Evolutionary conservation across 768 basidiomycete species (phyloP), one percentile per base, ranked within the genome.

Genomic region (Tubosaeta sp.): DNA sequence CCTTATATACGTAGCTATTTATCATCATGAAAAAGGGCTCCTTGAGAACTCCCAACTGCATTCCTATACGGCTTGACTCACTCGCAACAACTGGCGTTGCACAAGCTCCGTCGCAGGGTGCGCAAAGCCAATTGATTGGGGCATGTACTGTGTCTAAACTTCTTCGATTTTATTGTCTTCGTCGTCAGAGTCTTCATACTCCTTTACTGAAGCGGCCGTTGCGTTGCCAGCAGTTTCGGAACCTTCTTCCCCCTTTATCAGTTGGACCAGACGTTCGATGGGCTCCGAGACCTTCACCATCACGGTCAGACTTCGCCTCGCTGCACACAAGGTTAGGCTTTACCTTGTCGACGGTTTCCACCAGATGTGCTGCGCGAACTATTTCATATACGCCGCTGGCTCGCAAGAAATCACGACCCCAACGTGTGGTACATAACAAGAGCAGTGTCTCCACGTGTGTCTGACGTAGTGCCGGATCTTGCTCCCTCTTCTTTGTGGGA

Each of bases 361-460:
- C 77, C 57, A 85, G 77, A 66, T 99, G 95, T 8, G 85, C 72
- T 6, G 77, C 81, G 27, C 91, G 76, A 25, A 98, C 72, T 43
- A 98, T 85, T 65, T 87, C 84, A 67, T 98, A 98, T 7, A 88
- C 88, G 0, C 95, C 95, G 54, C 88, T 77, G 22, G 75, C 71
- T 27, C 97, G 78, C 53, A 92, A 75, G 50, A 84, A 81, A 50
- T 95, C 87, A 13, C 97, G 81, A 1, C 92, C 95, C 81, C 87
- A 90, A 22, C 85, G 84, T 1, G 91, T 94, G 10, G 93, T 91
- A 58, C 91, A 94, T 0, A 98, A 75, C 38, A 99, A 71, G 0
- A 97, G 78, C 17, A 99, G 73, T 0, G 91, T 88, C 70, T 98
- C 95, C n/a, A 97, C 74, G 61, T 89, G 86, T 26, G 83, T 91